Conservation (phyloP, 2,329 filamentous ascomycete species). For the Thyridium curvatum region DNA sequence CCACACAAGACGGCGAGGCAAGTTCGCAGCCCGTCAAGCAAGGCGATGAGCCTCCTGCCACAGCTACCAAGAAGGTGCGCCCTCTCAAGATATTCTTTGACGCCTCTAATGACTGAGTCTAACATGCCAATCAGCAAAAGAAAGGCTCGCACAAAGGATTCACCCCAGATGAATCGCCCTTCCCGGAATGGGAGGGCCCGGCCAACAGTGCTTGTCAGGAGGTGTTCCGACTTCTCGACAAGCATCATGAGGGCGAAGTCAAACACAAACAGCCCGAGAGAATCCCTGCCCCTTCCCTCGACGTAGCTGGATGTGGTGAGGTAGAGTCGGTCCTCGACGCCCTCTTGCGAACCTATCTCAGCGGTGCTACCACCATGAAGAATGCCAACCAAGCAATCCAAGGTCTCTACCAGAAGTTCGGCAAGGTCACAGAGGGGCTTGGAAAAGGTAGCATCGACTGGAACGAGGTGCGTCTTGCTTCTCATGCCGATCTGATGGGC, state of each 20-base stretch:
- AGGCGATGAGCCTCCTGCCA: no score
- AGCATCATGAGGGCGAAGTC: neutral
- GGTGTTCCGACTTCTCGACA: neutral
- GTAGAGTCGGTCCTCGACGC: conserved; percentile 45
- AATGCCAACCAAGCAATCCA: conserved; percentile 42
- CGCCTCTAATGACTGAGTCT: no score
- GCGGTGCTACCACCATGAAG: conserved; percentile 42
- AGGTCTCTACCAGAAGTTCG: conserved; percentile 41
- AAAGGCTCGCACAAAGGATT: neutral
- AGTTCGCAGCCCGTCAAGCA: no score
- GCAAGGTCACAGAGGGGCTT: conserved; percentile 28
- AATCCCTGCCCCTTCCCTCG: neutral
- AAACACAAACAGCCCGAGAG: neutral
- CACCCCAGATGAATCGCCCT: neutral
- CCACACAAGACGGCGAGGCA: no score
- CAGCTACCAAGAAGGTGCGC: no score
- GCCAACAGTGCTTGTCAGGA: neutral
- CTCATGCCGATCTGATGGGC: conserved; percentile 35
- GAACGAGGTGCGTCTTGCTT: conserved; percentile 32
- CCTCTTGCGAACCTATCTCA: conserved; percentile 42
- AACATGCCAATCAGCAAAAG: no score
- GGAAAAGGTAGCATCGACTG: conserved; percentile 38
- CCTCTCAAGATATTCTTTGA: no score
- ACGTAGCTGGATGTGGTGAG: conserved; percentile 50
- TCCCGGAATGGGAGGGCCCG: neutral